A percentile compares a stretch with the other conserved stretches of the same genome.
Conservation (phyloP, 75 land plant genomes). For the Selaginella moellendorffii region DNA sequence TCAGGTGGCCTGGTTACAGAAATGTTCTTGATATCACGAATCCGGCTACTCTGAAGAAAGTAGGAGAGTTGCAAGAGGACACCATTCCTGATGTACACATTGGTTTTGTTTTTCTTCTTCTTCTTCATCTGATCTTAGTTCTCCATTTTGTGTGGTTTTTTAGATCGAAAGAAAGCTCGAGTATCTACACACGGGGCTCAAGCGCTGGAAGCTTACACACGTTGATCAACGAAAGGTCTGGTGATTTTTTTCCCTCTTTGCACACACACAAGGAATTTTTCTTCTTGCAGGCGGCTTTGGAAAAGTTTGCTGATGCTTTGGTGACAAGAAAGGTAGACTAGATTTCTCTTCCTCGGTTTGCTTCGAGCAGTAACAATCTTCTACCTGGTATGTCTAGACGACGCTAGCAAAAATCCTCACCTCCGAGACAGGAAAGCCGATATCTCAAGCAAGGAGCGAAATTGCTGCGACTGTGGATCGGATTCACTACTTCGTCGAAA, state of each 20-base stretch:
- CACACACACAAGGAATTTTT: not conserved
- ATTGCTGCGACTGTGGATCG: conserved; percentile 20
- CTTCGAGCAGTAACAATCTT: not conserved
- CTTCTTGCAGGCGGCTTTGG: conserved; percentile 4
- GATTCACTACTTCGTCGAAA: conserved; percentile 13
- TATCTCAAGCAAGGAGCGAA: conserved; percentile 19
- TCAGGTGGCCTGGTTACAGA: no score
- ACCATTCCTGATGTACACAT: no score
- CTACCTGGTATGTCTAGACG: not conserved
- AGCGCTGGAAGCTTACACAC: conserved; percentile 10
- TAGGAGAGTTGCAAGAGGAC: no score
- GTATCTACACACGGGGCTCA: conserved; percentile 12
- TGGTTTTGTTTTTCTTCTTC: no score
- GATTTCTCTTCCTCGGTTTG: not conserved
- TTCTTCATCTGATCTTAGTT: no score
- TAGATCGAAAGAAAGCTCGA: conserved; percentile 7
- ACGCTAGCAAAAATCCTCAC: conserved; percentile 16
- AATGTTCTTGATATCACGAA: no score
- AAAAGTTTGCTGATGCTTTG: conserved; percentile 16
- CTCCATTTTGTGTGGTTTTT: no score
- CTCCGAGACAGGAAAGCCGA: conserved; percentile 20
- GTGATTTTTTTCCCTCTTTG: not conserved
- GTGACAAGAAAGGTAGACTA: conserved; percentile 9
- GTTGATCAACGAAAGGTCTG: conserved; percentile 12
- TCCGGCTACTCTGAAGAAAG: no score